Evolutionary conservation across 345 rosid species (phyloP), one percentile per base, ranked within the genome.

Genomic region (Eucalyptus camaldulensis): DNA sequence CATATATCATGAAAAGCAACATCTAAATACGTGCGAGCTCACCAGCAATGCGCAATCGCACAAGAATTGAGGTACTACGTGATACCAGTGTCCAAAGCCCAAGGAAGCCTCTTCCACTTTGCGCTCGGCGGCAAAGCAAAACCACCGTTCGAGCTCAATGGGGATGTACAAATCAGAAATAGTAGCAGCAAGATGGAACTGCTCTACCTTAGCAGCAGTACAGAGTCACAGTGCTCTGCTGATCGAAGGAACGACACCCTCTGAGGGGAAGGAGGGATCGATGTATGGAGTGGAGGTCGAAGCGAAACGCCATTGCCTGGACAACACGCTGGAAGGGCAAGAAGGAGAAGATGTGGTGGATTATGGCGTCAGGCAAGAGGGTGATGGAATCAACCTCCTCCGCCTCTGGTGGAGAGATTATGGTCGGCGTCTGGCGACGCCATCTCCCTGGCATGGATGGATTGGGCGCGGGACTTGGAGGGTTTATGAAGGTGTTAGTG

Each of bases 81-180:
- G n/a, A 24, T 50, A 6, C 53, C 65, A 58, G n/a, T 11, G 65
- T 58, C n/a, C 13, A 25, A 58, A 58, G n/a, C 3, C 65, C 65
- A 58, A 24, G 3, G 65, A 58, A 58, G 13, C 65, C 13, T 58
- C 65, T 58, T 58, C 29, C 65, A 58, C n/a, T 1, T 58, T 24
- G 4, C n/a, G 6, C 29, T 3, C 65, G 0, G 6, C 7, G 4
- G n/a, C n/a, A 25, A 58, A 25, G 65, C n/a, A 4, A 25, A 58
- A 58, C 29, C 65, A 58, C n/a, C 65, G n/a, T 6, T 25, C 27
- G 27, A 54, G 60, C 8, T 53, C 72, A 62, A 16, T 13, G 31
- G 33, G 7, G 69, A 62, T 12, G 69, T 6, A 5, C 3, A 62
- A 62, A 29, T 29, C 69, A 10, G 31, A 12, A 16, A 12, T 12